phyloP scores from a whole-genome alignment of 176 grass and related monocot species.

The Ananas comosus region DNA sequence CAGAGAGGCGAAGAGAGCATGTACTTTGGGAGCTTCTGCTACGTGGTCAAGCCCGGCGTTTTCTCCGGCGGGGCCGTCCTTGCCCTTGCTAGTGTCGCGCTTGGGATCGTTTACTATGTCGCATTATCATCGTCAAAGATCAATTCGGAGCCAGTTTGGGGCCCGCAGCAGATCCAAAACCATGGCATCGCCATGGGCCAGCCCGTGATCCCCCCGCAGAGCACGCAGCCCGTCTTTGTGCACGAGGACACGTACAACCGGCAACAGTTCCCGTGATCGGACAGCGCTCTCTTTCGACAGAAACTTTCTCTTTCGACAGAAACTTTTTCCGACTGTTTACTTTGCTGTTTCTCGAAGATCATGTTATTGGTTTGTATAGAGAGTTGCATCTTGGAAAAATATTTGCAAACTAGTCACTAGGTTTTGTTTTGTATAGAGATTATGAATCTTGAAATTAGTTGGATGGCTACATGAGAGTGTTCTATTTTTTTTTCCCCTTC shows the following conservation, averaged over 20 bases:
- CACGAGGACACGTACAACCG: constrained; percentile 93
- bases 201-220: constrained; percentile 63
- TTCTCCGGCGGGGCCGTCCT: constrained; percentile 78
- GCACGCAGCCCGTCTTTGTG: constrained; percentile 70
- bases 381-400: too few species aligned
- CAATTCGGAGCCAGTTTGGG: constrained; percentile 10
- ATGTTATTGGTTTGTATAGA: constrained; percentile 34
- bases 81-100: constrained; percentile 68
- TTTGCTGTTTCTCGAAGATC: background rate
- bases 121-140: constrained; percentile 42
- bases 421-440: too few species aligned
- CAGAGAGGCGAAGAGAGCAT: constrained; percentile 78
- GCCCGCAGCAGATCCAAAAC: constrained; percentile 43
- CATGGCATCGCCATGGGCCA: constrained; percentile 78
- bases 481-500: too few species aligned
- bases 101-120: constrained; percentile 83
- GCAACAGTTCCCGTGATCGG: constrained; percentile 57
- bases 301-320: background rate
- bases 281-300: background rate
- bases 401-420: too few species aligned
- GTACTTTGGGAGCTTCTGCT: constrained; percentile 86
- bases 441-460: too few species aligned
- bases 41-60: constrained; percentile 81
- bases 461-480: too few species aligned
- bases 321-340: background rate